Conservation (phyloP, 1,284 basidiomycete species). For the Moniliophthora roreri region DNA sequence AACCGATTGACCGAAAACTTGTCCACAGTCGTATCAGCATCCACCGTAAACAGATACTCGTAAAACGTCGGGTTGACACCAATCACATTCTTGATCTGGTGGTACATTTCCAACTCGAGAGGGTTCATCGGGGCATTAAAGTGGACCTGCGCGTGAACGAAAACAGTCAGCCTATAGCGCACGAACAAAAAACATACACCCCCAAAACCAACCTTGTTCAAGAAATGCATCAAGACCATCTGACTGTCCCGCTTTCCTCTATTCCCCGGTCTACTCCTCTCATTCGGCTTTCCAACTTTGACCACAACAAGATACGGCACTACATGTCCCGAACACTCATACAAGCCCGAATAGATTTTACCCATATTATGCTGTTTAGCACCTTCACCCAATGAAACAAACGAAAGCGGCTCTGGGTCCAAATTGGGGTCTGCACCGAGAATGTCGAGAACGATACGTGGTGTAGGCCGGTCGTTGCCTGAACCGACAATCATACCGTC, state of each 20-base stretch:
- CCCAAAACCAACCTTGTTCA: constrained; percentile 77
- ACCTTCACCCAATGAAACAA: constrained; percentile 92
- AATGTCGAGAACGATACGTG: constrained; percentile 94
- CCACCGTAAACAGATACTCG: constrained; percentile 95
- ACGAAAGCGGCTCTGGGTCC: constrained; percentile 94
- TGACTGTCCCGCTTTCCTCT: constrained; percentile 97
- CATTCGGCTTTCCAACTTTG: constrained; percentile 95
- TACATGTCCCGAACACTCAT: constrained; percentile 93
- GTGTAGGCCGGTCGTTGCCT: constrained; percentile 90
- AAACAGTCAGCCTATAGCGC: constrained; percentile 6
- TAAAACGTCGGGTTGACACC: constrained; percentile 99
- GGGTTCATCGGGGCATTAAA: constrained; percentile 97
- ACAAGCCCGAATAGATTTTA: constrained; percentile 96
- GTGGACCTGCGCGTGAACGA: constrained; percentile 72
- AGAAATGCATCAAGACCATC: constrained; percentile 94
- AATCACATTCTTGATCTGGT: constrained; percentile 99
- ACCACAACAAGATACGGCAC: constrained; percentile 97
- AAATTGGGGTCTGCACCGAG: constrained; percentile 91
- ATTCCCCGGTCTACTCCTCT: constrained; percentile 92
- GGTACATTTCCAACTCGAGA: constrained; percentile 95
- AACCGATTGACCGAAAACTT: constrained; percentile 85
- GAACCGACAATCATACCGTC: constrained; percentile 99
- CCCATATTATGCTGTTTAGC: constrained; percentile 98
- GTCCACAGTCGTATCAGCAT: constrained; percentile 95
- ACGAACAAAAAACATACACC: background rate